Conservation (phyloP, 371 early-diverging fungal genomes). For the Parasitella parasitica region DNA sequence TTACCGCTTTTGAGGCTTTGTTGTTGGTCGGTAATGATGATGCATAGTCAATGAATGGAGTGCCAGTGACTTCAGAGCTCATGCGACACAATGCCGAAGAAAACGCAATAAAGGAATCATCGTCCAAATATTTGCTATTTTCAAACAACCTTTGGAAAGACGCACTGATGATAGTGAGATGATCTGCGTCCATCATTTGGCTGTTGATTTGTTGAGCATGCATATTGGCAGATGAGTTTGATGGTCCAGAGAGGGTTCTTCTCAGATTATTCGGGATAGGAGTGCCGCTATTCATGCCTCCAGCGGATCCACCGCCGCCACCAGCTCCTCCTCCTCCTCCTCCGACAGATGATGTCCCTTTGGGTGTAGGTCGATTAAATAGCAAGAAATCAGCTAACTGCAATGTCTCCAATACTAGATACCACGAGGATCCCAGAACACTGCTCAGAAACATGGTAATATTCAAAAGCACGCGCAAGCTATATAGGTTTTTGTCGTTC, state of each 20-base stretch:
- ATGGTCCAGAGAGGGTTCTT: conserved; percentile 29
- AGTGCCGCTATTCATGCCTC: neutral
- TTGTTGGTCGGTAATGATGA: conserved; percentile 21
- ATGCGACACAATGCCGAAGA: conserved; percentile 70
- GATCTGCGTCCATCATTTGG: conserved; percentile 51
- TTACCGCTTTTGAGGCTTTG: conserved; percentile 42
- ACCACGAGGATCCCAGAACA: conserved; percentile 85
- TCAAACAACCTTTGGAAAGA: conserved; percentile 76
- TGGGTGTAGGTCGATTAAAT: conserved; percentile 48
- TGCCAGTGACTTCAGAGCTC: conserved; percentile 58
- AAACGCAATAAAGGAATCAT: conserved; percentile 67
- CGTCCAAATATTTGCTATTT: conserved; percentile 62
- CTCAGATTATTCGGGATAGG: conserved; percentile 14
- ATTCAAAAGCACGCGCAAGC: conserved; percentile 72
- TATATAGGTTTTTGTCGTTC: conserved; percentile 77
- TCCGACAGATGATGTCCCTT: conserved; percentile 20
- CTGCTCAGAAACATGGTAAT: conserved; percentile 76
- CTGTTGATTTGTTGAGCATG: conserved; percentile 12
- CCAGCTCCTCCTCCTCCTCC: neutral
- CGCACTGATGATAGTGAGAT: conserved; percentile 50
- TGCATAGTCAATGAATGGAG: conserved; percentile 40
- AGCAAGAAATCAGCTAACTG: conserved; percentile 76
- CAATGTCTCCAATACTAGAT: conserved; percentile 81
- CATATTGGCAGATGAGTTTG: neutral
- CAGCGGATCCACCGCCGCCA: neutral